Base-by-base conservation (phyloP, 192 early-diverging fungal species). In the Diversispora eburnea region DNA sequence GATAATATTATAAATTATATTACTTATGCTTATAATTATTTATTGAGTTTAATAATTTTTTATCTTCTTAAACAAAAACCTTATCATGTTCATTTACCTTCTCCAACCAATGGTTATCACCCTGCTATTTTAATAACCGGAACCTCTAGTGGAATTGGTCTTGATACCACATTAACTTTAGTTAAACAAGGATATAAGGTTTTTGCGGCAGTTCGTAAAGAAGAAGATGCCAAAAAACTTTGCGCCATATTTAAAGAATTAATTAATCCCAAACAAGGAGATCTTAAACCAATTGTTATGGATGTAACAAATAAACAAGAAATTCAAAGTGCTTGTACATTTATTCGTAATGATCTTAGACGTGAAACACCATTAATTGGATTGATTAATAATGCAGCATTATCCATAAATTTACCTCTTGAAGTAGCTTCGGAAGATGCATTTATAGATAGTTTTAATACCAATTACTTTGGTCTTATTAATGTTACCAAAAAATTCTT, bases 101-200 rank as follows among this genome's bases (percentile, higher is more conserved):
- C 68, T 25, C 54, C 51, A 0, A 71, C 55, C 2, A 33, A 33
- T 33, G 25, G 25, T 41, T 56, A 39, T 71, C 69, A 71, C 45
- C 69, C 56, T 39, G 69, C 69, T 41, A 54, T 71, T n/a, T 22
- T 71, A 45, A 41, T 71, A 57, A 71, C 69, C 39, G 69, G 69
- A 56, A 58, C 55, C 4, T 59, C 69, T 52, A 15, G 39, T 43
- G 69, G 69, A 22, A 42, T 71, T 33, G 69, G 69, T 17, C 39
- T 52, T 20, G 39, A 71, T 59, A 20, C 45, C 15, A 55, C 69
- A 20, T 45, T 71, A 46, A 71, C n/a, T 58, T 46, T 71, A n/a
- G 55, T 41, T 1, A 45, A 25, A 45, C 15, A 46, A 71, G 55
- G 55, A 43, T 71, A 71, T 57, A 70, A 51, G 2, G 69, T 70